These are phyloP conservation scores for Phaeodactylum tricornutum DNA, from an alignment of 108 stramenopile genomes.

Conservation along the genomic window DNA sequence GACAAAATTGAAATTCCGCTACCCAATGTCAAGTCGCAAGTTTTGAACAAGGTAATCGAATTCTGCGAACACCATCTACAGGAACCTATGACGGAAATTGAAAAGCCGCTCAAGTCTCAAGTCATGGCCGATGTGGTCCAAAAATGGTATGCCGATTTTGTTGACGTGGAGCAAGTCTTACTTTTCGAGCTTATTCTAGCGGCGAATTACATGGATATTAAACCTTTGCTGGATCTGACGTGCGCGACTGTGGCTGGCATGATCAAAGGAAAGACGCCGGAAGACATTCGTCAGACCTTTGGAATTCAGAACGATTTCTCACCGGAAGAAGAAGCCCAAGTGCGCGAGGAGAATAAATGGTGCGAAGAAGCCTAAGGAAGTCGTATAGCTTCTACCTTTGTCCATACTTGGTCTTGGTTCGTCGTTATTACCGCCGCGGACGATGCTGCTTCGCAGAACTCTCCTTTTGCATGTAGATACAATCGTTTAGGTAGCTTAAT, in stretches of 20 bases:
- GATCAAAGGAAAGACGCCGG: constrained; percentile 98
- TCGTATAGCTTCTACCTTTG: no score
- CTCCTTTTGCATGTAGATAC: no score
- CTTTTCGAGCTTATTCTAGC: constrained; percentile 98
- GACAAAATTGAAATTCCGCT: constrained; percentile 94
- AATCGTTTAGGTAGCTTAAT: no score
- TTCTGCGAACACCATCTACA: constrained; percentile 88
- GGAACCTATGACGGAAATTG: constrained; percentile 99
- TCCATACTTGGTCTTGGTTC: no score
- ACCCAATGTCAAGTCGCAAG: constrained; percentile 94
- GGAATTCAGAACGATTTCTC: constrained; percentile 99
- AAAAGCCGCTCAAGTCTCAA: constrained; percentile 96
- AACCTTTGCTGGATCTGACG: constrained; percentile 95
- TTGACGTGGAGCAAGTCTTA: constrained; percentile 93
- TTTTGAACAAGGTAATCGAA: constrained; percentile 97
- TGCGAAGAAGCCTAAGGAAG: constrained; percentile 94
- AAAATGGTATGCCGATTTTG: constrained; percentile 99
- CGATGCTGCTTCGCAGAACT: no score
- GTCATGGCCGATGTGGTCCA: constrained; percentile 98
- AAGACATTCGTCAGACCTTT: constrained; percentile 96
- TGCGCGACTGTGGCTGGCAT: constrained; percentile 98
- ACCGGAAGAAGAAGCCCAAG: constrained; percentile 99
- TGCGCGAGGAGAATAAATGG: constrained; percentile 99
- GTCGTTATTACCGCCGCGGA: no score
- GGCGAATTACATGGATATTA: constrained; percentile 98